Evolutionary conservation across 176 grass and related monocot genomes (phyloP).

Genomic region (Dendrocalamus sinicus): DNA sequence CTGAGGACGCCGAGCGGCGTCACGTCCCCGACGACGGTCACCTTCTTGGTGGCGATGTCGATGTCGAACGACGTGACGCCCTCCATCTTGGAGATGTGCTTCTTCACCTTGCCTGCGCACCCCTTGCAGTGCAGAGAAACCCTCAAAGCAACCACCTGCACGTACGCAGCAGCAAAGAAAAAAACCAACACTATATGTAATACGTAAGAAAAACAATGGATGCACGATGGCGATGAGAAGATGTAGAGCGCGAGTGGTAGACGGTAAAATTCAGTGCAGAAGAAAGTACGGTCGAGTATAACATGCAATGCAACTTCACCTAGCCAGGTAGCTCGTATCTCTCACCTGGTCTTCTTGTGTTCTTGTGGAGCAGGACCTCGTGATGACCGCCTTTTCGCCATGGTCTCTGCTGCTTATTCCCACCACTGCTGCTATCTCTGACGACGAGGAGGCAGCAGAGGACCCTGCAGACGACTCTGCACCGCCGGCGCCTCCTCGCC

Average conservation of each 20-base stretch:
- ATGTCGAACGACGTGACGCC: constrained; percentile 85
- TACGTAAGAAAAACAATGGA: too few species aligned
- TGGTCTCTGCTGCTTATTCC: not conserved
- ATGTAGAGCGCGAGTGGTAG: too few species aligned
- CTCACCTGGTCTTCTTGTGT: not conserved
- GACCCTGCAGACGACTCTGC: not conserved
- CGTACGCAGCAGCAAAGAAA: too few species aligned
- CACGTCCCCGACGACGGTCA: constrained; percentile 79
- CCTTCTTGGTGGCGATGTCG: constrained; percentile 85
- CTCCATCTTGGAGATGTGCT: constrained; percentile 90
- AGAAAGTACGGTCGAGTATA: too few species aligned
- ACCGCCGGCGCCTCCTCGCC: not conserved
- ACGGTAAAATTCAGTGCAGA: too few species aligned
- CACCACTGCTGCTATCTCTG: not conserved
- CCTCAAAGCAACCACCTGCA: constrained; percentile 58
- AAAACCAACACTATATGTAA: too few species aligned
- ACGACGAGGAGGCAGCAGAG: not conserved
- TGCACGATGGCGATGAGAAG: too few species aligned
- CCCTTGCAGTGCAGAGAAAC: constrained; percentile 95
- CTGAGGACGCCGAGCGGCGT: constrained; percentile 85
- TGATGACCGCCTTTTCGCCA: not conserved
- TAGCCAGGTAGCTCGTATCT: too few species aligned
- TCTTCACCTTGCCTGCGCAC: constrained; percentile 83
- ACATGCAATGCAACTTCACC: too few species aligned
- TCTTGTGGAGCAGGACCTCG: not conserved